phyloP scores from a whole-genome alignment of 2,329 filamentous ascomycete genomes.

The Sporothrix humicola region DNA sequence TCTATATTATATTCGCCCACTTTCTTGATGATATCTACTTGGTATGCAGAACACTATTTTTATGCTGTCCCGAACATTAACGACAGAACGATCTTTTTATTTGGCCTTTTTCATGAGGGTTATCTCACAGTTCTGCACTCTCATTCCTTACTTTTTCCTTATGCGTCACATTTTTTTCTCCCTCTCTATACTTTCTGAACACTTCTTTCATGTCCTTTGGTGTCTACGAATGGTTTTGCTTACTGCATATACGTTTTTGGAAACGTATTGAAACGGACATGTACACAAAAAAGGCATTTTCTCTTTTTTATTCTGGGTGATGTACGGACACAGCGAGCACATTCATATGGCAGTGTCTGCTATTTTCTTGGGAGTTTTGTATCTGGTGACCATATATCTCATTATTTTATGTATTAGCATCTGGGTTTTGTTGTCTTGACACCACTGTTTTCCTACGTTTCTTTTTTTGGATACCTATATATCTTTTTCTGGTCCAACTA shows the following conservation, averaged over 20 bases:
- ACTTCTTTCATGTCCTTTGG: background rate
- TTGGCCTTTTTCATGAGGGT: background rate
- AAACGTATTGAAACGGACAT: conserved; percentile 23
- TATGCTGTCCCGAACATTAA: conserved; percentile 28
- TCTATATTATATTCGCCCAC: conserved; percentile 1
- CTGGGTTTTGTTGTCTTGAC: background rate
- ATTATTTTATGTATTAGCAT: conserved; percentile 18
- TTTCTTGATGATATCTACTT: conserved; percentile 24
- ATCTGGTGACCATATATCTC: background rate
- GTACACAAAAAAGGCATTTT: conserved; percentile 13
- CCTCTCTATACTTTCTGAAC: background rate
- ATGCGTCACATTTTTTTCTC: background rate
- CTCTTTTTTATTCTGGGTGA: background rate
- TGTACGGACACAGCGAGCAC: conserved; percentile 6
- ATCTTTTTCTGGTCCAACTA: background rate
- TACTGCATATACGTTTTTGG: conserved; percentile 20
- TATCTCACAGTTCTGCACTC: background rate
- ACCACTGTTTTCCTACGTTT: background rate
- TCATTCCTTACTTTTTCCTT: background rate
- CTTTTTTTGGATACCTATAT: conserved; percentile 12
- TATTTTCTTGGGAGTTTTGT: background rate
- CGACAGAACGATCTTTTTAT: conserved; percentile 28
- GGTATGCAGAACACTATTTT: conserved; percentile 26
- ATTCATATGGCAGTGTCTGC: background rate
- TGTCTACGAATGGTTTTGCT: background rate